Conservation (phyloP, 441 rosid genomes). For the Raphanus hybrid region DNA sequence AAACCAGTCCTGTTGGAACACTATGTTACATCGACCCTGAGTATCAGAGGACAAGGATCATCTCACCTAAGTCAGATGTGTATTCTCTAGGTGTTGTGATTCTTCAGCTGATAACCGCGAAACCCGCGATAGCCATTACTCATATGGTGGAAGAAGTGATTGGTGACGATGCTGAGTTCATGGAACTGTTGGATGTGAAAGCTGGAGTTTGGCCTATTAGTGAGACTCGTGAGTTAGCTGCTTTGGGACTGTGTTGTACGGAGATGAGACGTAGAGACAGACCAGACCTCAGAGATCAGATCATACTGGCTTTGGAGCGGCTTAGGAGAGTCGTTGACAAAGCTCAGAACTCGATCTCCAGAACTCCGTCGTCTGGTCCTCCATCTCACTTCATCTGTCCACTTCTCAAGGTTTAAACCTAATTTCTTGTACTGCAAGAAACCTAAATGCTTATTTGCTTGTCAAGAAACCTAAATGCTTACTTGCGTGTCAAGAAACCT, state of each 20-base stretch:
- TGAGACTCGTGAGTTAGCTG: constrained; percentile 75
- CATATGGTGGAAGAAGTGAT: constrained; percentile 75
- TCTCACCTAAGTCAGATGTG: constrained; percentile 78
- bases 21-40: constrained; percentile 90
- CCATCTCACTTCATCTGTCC: constrained; percentile 89
- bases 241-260: constrained; percentile 73
- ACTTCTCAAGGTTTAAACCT: constrained; percentile 61
- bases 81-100: constrained; percentile 48
- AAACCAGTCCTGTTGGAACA: constrained; percentile 84
- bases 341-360: constrained; percentile 44
- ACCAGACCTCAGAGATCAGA: constrained; percentile 71
- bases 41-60: constrained; percentile 79
- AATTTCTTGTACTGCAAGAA: neutral
- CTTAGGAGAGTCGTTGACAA: constrained; percentile 56
- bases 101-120: constrained; percentile 80
- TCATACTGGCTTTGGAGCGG: constrained; percentile 81
- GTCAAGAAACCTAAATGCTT: neutral
- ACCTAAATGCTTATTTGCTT: neutral
- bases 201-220: constrained; percentile 89
- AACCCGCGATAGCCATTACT: constrained; percentile 78
- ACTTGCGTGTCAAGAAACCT: neutral
- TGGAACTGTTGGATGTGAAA: constrained; percentile 61
- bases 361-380: constrained; percentile 39
- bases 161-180: constrained; percentile 47
- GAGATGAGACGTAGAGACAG: constrained; percentile 83